Evolutionary conservation across 352 stramenopile species (phyloP), one percentile per base, ranked within the genome.

Genomic region (Thalassiosira hispida): DNA sequence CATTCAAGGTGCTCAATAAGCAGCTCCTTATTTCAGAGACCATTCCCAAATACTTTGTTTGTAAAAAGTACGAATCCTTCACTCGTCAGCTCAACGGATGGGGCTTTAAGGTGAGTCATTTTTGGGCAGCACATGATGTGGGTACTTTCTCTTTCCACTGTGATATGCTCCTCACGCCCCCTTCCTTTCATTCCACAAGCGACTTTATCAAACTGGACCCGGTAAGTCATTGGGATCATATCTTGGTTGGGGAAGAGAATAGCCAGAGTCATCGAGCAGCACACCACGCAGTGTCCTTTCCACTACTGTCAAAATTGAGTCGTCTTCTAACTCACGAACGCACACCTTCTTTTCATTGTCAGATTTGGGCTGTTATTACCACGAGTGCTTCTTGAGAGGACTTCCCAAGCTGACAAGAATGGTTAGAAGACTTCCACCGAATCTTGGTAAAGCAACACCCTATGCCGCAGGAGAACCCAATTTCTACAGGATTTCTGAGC

Each of bases 81-180:
- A 89, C 85, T 51, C 73, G 91, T 16, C 91, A 95, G 73, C 78
- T 94, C 7, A 94, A 94, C 78, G 83, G 92, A 8, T 95, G 92
- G 77, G 91, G 91, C 7, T 95, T 94, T n/a, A n/a, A n/a, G n/a
- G n/a, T n/a, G n/a, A n/a, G n/a, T n/a, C n/a, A n/a, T n/a, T n/a
- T n/a, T n/a, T n/a, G n/a, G n/a, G n/a, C n/a, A n/a, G n/a, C n/a
- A n/a, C n/a, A n/a, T n/a, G n/a, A n/a, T n/a, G n/a, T n/a, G n/a
- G n/a, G n/a, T n/a, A n/a, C n/a, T n/a, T n/a, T n/a, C n/a, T n/a
- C n/a, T n/a, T n/a, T n/a, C n/a, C n/a, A n/a, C n/a, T n/a, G n/a
- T n/a, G n/a, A n/a, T n/a, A n/a, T n/a, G n/a, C n/a, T n/a, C n/a
- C n/a, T n/a, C n/a, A n/a, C n/a, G n/a, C n/a, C n/a, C n/a, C n/a